phyloP scores from a whole-genome alignment of 2,329 filamentous ascomycete species.

The Talaromyces sp. region DNA sequence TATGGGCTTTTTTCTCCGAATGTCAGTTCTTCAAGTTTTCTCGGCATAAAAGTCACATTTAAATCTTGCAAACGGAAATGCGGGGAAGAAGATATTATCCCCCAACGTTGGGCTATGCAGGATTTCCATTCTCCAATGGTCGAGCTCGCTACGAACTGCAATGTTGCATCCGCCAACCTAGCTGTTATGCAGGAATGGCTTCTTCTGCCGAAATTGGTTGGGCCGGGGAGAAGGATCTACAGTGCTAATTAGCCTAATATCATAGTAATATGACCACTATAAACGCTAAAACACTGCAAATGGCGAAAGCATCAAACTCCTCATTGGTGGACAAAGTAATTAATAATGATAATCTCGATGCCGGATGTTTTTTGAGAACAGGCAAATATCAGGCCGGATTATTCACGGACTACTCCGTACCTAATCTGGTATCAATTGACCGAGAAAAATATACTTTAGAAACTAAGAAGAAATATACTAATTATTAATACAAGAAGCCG shows the following conservation, averaged over 20 bases:
- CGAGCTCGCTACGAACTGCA: not conserved
- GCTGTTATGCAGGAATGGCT: too few species aligned
- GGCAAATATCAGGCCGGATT: too few species aligned
- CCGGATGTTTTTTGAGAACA: not conserved
- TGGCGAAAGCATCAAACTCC: not conserved
- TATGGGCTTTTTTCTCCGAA: not conserved
- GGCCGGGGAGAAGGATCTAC: not conserved
- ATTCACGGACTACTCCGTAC: too few species aligned
- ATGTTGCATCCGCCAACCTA: not conserved
- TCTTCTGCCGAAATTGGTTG: too few species aligned
- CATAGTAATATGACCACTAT: not conserved
- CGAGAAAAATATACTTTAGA: too few species aligned
- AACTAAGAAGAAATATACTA: too few species aligned
- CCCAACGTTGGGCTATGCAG: not conserved
- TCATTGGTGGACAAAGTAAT: not conserved
- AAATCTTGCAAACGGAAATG: not conserved
- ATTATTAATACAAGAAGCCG: too few species aligned
- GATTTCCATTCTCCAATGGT: not conserved
- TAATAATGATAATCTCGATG: not conserved
- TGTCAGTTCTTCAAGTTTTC: not conserved
- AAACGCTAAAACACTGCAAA: not conserved
- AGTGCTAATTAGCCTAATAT: not conserved
- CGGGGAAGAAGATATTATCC: not conserved
- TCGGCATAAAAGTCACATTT: not conserved
- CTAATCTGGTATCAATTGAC: too few species aligned